Conservation (phyloP, 495 filamentous ascomycete genomes). For the Penicillium subrubescens region DNA sequence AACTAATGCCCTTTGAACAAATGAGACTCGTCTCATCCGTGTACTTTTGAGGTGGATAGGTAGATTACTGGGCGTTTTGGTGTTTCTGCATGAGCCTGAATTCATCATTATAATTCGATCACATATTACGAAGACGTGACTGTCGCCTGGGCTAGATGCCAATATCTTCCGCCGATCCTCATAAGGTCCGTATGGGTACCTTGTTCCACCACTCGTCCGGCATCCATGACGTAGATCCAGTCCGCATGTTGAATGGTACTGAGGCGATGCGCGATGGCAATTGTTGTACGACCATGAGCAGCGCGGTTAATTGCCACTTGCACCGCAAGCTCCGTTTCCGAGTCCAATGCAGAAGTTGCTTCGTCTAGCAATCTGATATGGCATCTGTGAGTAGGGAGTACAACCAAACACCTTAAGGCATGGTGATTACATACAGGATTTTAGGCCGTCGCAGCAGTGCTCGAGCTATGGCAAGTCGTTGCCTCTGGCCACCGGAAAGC, state of each 20-base stretch:
- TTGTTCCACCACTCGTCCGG: background rate
- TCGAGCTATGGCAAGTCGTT: slow-evolving; percentile 73
- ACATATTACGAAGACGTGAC: background rate
- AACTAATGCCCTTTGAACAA: slow-evolving; percentile 17
- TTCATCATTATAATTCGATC: background rate
- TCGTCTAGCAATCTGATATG: slow-evolving; percentile 62
- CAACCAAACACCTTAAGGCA: background rate
- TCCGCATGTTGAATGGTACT: background rate
- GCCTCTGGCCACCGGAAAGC: slow-evolving; percentile 79
- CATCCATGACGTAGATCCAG: slow-evolving; percentile 26
- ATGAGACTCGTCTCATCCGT: background rate
- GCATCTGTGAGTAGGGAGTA: background rate
- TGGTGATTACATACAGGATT: slow-evolving; percentile 40
- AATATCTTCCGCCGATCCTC: background rate
- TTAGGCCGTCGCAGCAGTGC: slow-evolving; percentile 70
- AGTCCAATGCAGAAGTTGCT: slow-evolving; percentile 76
- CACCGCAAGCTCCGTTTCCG: slow-evolving; percentile 74
- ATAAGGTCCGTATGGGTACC: background rate
- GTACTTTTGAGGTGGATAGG: background rate
- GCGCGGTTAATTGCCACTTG: slow-evolving; percentile 38
- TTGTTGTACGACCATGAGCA: background rate
- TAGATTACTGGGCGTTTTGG: slow-evolving; percentile 4
- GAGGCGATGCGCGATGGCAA: background rate
- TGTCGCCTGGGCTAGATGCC: background rate
- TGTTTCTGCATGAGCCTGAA: background rate